A percentile compares a stretch with the other conserved stretches of the same genome.
Conservation (phyloP, 768 basidiomycete species). For the Phylloporus arenicola region DNA sequence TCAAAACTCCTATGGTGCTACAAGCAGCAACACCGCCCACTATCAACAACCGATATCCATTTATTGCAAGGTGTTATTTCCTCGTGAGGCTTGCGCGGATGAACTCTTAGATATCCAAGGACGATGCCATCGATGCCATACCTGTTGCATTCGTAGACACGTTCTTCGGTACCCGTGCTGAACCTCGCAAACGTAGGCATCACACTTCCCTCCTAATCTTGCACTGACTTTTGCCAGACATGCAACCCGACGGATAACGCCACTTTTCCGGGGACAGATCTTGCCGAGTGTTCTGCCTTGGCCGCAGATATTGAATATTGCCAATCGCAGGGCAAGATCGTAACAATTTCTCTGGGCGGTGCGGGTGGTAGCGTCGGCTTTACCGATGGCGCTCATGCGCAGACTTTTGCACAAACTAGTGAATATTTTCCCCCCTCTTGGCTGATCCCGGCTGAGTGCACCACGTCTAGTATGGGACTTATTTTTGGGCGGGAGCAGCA, state of each 20-base stretch:
- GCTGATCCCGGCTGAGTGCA: slow-evolving; percentile 1
- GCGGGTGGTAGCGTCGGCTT: slow-evolving; percentile 39
- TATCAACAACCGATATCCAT: slow-evolving; percentile 58
- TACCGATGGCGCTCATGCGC: slow-evolving; percentile 32
- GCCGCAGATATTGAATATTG: slow-evolving; percentile 41
- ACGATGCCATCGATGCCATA: slow-evolving; percentile 62
- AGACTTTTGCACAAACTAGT: slow-evolving; percentile 28
- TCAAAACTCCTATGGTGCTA: slow-evolving; percentile 69
- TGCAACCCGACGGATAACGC: slow-evolving; percentile 38
- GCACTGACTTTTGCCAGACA: slow-evolving; percentile 26
- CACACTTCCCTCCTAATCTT: not conserved
- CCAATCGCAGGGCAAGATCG: slow-evolving; percentile 42
- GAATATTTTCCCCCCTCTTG: slow-evolving; percentile 2
- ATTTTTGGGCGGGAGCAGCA: slow-evolving; percentile 43
- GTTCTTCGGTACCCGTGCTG: slow-evolving; percentile 62
- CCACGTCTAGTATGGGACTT: slow-evolving; percentile 35
- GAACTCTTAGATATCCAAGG: slow-evolving; percentile 33
- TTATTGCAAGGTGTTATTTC: slow-evolving; percentile 51
- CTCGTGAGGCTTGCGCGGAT: not conserved
- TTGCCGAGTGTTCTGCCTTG: slow-evolving; percentile 35
- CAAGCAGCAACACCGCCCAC: slow-evolving; percentile 43
- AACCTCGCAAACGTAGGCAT: slow-evolving; percentile 61
- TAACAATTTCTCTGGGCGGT: slow-evolving; percentile 45
- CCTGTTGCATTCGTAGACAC: slow-evolving; percentile 64
- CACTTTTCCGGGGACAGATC: slow-evolving; percentile 39